Percentiles rank a stretch among this genome's conserved stretches.
Conservation (phyloP, 1,284 basidiomycete species). For the Papiliotrema laurentii region DNA sequence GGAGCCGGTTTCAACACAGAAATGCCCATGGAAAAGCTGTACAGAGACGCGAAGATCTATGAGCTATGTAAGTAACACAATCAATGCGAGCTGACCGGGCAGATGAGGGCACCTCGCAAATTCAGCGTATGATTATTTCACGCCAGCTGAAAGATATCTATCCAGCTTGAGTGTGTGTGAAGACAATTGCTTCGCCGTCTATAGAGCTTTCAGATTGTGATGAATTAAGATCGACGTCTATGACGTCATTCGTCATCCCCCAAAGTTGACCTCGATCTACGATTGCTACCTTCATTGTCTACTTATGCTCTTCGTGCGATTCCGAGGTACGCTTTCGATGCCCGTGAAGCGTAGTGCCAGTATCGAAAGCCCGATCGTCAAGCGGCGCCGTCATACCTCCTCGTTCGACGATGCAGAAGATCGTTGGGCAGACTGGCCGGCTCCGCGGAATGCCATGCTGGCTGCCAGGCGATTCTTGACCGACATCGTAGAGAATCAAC, state of each 20-base stretch:
- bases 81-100: neutral
- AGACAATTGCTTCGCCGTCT: too few species aligned
- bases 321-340: too few species aligned
- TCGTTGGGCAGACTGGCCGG: neutral
- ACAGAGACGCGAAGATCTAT: slow-evolving; percentile 51
- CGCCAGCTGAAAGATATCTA: slow-evolving; percentile 42
- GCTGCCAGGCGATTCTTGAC: neutral
- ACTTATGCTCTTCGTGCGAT: too few species aligned
- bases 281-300: too few species aligned
- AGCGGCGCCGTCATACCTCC: too few species aligned
- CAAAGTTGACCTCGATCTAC: too few species aligned
- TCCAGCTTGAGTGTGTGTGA: slow-evolving; percentile 34
- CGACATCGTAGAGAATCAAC: slow-evolving; percentile 14
- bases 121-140: slow-evolving; percentile 48
- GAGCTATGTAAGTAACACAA: slow-evolving; percentile 46
- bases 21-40: slow-evolving; percentile 56
- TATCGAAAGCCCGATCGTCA: too few species aligned
- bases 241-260: too few species aligned
- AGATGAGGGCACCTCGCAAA: slow-evolving; percentile 49
- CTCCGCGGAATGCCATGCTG: neutral
- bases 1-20: slow-evolving; percentile 56
- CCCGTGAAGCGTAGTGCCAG: too few species aligned
- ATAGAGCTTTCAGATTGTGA: too few species aligned
- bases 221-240: too few species aligned
- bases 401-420: too few species aligned